Percentiles rank a stretch among this genome's conserved stretches.
Evolutionary conservation across 1,139 yeast species (phyloP).

Genomic region (Torulaspora globosa): DNA sequence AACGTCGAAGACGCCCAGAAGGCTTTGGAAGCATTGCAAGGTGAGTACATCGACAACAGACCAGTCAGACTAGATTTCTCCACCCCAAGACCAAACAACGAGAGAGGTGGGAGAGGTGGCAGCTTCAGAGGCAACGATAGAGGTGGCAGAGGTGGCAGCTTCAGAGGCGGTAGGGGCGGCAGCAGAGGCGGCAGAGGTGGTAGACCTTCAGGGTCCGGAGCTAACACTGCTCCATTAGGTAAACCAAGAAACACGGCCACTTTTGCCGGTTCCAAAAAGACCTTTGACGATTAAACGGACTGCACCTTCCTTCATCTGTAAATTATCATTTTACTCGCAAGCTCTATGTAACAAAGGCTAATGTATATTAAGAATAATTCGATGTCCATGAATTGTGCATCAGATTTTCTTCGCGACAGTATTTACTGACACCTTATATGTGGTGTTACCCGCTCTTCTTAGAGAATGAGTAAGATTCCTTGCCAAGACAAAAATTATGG

Average conservation of each 20-base stretch:
- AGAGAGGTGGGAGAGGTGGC: conserved; percentile 45
- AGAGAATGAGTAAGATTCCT: not conserved
- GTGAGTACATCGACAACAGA: conserved; percentile 86
- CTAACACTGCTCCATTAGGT: conserved; percentile 55
- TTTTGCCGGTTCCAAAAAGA: conserved; percentile 72
- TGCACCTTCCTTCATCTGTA: conserved; percentile 9
- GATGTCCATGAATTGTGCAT: conserved; percentile 1
- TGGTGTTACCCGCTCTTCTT: conserved; percentile 1
- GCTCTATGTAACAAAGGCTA: conserved; percentile 7
- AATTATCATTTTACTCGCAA: conserved; percentile 8
- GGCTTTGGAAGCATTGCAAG: conserved; percentile 84
- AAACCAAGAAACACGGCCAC: conserved; percentile 42
- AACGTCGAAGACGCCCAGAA: conserved; percentile 85
- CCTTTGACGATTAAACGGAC: conserved; percentile 47
- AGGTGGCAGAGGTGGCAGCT: conserved; percentile 44
- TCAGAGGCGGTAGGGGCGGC: conserved; percentile 39
- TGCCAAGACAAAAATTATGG: conserved; percentile 12
- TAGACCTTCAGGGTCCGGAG: conserved; percentile 46
- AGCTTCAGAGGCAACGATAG: conserved; percentile 40
- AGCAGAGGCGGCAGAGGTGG: conserved; percentile 47
- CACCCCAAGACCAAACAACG: conserved; percentile 63
- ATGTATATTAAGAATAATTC: conserved; percentile 11
- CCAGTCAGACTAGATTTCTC: conserved; percentile 93
- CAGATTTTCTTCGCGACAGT: not conserved
- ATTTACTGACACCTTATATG: not conserved